A percentile compares a stretch with the other conserved stretches of the same genome.
These are phyloP conservation scores for Dovyalis caffra DNA, from an alignment of 345 rosid genomes.

Conservation along the genomic window DNA sequence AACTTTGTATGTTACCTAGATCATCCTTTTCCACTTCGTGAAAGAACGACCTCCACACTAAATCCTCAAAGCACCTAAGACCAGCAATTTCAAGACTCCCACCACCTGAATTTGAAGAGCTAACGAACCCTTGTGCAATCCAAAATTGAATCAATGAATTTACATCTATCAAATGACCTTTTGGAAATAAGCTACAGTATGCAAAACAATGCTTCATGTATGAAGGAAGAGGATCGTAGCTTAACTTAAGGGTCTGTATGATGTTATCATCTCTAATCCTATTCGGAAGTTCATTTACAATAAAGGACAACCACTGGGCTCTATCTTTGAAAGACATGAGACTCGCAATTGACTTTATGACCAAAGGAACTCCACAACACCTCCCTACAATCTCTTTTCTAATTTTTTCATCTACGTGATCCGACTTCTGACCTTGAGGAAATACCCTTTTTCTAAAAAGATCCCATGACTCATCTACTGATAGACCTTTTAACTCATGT, in stretches of 20 bases:
- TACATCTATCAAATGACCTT: no score
- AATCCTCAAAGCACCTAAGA: neutral
- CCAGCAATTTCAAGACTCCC: neutral
- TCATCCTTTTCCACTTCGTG: neutral
- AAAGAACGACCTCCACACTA: neutral
- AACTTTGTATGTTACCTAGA: neutral
- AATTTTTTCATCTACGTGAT: neutral
- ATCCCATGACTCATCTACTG: neutral
- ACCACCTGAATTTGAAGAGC: no score
- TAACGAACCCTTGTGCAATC: no score
- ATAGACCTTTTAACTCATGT: neutral
- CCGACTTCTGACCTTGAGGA: neutral
- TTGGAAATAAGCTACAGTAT: no score
- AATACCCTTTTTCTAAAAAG: neutral
- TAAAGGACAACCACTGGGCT: neutral
- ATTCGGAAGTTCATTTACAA: neutral
- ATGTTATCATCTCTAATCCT: no score
- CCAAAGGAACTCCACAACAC: constrained; percentile 27
- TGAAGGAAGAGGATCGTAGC: neutral
- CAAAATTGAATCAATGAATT: no score
- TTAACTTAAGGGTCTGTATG: neutral
- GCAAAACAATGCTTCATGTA: constrained; percentile 1
- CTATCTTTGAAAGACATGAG: constrained; percentile 7
- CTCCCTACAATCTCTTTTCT: constrained; percentile 20
- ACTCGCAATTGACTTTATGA: constrained; percentile 22